Conservation (phyloP, 805 yeast species). For the Cyberlindnera samutprakarnensis region DNA sequence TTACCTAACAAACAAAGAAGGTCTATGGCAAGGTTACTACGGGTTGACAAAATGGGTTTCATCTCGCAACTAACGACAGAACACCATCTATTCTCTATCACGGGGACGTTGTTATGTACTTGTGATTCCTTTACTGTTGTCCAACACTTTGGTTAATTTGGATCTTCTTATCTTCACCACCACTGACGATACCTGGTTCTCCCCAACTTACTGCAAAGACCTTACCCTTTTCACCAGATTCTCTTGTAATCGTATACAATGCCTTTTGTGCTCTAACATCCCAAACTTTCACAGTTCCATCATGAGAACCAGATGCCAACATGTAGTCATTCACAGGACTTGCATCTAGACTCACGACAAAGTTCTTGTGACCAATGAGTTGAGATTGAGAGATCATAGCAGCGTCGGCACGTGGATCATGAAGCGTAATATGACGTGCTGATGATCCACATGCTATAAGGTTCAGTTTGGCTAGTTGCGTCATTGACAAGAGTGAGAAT, state of each 20-base stretch:
- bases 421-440: conserved; percentile 92
- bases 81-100: no score
- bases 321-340: conserved; percentile 74
- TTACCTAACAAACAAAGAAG: conserved; percentile 55
- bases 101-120: no score
- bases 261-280: conserved; percentile 83
- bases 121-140: conserved; percentile 4
- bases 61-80: neutral
- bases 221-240: conserved; percentile 47
- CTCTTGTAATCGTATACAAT: conserved; percentile 76
- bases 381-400: conserved; percentile 61
- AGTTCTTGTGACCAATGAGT: conserved; percentile 83
- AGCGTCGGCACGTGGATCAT: conserved; percentile 76
- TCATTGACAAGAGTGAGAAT: conserved; percentile 71
- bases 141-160: conserved; percentile 56
- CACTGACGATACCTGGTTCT: conserved; percentile 72
- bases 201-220: conserved; percentile 90
- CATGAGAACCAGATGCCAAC: conserved; percentile 91
- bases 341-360: conserved; percentile 72
- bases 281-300: conserved; percentile 94
- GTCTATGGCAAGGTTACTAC: conserved; percentile 75
- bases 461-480: conserved; percentile 58
- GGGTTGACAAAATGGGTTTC: conserved; percentile 54
- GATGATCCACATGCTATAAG: conserved; percentile 90
- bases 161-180: conserved; percentile 89